Percentiles rank a stretch among this genome's conserved stretches.
Evolutionary conservation across 2,329 filamentous ascomycete genomes (phyloP).

Genomic region (Ambrosiella beaveri): DNA sequence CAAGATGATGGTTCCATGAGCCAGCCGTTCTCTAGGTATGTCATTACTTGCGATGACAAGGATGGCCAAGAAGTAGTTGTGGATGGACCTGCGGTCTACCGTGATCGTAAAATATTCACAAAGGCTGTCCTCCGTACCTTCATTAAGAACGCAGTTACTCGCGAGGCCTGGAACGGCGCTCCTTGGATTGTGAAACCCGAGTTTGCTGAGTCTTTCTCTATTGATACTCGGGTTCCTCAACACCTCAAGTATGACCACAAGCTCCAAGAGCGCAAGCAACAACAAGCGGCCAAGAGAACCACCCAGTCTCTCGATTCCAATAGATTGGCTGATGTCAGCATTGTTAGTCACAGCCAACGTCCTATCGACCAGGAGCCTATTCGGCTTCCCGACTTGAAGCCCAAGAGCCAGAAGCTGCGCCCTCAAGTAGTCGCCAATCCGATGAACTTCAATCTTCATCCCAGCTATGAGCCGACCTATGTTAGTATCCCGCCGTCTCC

Average conservation of each 20-base stretch:
- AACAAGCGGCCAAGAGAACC: constrained; percentile 47
- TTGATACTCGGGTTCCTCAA: constrained; percentile 70
- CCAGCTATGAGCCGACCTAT: constrained; percentile 11
- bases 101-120: constrained; percentile 82
- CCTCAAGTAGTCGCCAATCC: constrained; percentile 11
- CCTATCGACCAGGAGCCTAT: constrained; percentile 29
- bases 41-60: constrained; percentile 55
- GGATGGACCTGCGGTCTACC: constrained; percentile 63
- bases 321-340: constrained; percentile 16
- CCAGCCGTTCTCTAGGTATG: constrained; percentile 60
- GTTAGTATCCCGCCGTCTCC: constrained; percentile 11
- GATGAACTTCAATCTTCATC: constrained; percentile 6
- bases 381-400: constrained; percentile 54
- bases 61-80: constrained; percentile 59
- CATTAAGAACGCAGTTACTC: constrained; percentile 81
- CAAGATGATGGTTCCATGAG: constrained; percentile 52
- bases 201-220: constrained; percentile 67
- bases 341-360: constrained; percentile 17
- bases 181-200: constrained; percentile 88
- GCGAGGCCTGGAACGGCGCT: constrained; percentile 88
- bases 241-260: constrained; percentile 71
- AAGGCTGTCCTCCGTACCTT: constrained; percentile 88
- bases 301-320: constrained; percentile 28
- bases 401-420: constrained; percentile 32
- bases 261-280: constrained; percentile 57